A percentile compares a stretch with the other conserved stretches of the same genome.
Evolutionary conservation across 2,329 filamentous ascomycete species (phyloP).

Genomic region (Curvularia spicifera): DNA sequence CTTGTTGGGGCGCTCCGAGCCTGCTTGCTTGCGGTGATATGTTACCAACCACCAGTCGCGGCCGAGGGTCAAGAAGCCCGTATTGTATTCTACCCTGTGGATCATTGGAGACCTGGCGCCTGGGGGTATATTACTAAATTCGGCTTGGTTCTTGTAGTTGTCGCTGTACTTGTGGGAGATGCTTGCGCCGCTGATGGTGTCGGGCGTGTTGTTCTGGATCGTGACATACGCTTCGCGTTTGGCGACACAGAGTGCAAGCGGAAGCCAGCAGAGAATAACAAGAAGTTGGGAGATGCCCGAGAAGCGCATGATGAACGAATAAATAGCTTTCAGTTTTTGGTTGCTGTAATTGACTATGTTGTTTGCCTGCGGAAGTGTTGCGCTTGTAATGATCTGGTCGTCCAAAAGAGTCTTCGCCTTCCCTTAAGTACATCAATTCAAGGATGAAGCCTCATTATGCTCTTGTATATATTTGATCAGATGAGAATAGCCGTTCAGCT

Average conservation of each 20-base stretch:
- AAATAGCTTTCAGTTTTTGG: background rate
- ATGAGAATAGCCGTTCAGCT: background rate
- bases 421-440: background rate
- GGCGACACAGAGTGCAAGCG: slow-evolving; percentile 9
- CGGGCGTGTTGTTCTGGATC: slow-evolving; percentile 20
- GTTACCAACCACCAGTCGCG: slow-evolving; percentile 20
- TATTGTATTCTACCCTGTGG: slow-evolving; percentile 16
- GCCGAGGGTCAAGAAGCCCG: slow-evolving; percentile 11
- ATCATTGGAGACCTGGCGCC: slow-evolving; percentile 2
- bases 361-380: background rate
- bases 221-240: slow-evolving; percentile 15
- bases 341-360: background rate
- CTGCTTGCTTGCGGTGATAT: slow-evolving; percentile 11
- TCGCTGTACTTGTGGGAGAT: slow-evolving; percentile 20
- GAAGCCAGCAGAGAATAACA: slow-evolving; percentile 5
- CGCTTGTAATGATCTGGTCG: background rate
- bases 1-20: slow-evolving; percentile 4
- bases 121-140: slow-evolving; percentile 4
- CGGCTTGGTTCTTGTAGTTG: slow-evolving; percentile 13
- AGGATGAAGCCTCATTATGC: background rate
- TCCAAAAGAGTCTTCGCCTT: background rate
- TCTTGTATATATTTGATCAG: background rate
- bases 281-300: slow-evolving; percentile 1
- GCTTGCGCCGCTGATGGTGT: slow-evolving; percentile 13
- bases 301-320: background rate